phyloP scores from a whole-genome alignment of 768 basidiomycete genomes.

The Trametes punicea region DNA sequence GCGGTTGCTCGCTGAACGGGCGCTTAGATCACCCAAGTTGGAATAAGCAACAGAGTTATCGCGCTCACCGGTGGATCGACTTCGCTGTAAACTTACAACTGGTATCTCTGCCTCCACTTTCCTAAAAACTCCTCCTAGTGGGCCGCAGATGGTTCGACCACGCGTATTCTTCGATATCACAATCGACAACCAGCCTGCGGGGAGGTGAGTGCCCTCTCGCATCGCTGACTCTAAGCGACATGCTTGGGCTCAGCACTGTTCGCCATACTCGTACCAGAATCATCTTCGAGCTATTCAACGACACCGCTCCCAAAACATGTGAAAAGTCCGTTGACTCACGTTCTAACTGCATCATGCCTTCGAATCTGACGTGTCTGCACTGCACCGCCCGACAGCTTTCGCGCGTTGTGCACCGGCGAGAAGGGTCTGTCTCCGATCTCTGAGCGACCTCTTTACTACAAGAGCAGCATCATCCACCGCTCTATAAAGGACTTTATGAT shows the following conservation, averaged over 20 bases:
- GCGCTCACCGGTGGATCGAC: too few relatives aligned
- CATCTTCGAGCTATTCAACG: conserved; percentile 73
- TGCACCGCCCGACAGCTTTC: conserved; percentile 54
- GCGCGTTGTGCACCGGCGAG: conserved; percentile 84
- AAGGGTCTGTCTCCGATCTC: conserved; percentile 64
- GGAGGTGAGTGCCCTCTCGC: conserved; percentile 62
- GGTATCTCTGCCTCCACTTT: background rate
- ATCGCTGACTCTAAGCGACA: too few relatives aligned
- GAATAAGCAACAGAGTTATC: too few relatives aligned
- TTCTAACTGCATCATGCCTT: background rate
- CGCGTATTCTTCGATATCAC: conserved; percentile 71
- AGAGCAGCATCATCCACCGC: conserved; percentile 72
- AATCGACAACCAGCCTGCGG: conserved; percentile 45
- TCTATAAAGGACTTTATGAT: conserved; percentile 80
- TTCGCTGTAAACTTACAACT: background rate
- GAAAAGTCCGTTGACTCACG: conserved; percentile 60
- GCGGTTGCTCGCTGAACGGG: too few relatives aligned
- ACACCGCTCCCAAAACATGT: conserved; percentile 67
- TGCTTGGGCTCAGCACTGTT: background rate
- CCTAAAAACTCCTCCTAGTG: too few relatives aligned
- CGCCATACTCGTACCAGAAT: conserved; percentile 39
- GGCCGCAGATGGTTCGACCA: conserved; percentile 44
- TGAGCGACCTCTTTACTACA: conserved; percentile 78
- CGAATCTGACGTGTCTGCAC: background rate
- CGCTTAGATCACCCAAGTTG: background rate